phyloP scores from a whole-genome alignment of 495 filamentous ascomycete species.

The Neurospora sp. region DNA sequence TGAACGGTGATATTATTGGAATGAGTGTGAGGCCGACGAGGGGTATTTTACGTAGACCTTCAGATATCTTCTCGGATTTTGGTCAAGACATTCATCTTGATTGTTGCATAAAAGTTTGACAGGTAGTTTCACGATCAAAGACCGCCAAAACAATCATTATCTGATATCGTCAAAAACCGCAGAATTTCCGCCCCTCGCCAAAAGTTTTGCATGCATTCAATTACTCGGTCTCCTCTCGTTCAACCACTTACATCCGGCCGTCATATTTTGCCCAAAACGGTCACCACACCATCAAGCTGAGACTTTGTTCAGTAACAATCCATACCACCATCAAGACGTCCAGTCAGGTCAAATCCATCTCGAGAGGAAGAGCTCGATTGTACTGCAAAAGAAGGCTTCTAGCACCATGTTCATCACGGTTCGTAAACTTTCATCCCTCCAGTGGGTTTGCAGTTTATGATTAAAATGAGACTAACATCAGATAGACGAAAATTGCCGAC shows the following conservation, averaged over 20 bases:
- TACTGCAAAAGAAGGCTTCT: neutral
- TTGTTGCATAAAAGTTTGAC: neutral
- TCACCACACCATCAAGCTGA: neutral
- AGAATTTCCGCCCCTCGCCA: neutral
- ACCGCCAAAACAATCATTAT: neutral
- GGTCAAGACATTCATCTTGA: neutral
- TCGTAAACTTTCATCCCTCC: neutral
- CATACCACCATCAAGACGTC: neutral
- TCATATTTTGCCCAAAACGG: neutral
- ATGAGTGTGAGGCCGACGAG: neutral
- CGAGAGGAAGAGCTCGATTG: neutral
- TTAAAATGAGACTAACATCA: neutral
- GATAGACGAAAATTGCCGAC: constrained; percentile 65
- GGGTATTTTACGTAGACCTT: neutral
- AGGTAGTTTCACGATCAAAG: neutral
- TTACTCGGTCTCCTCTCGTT: neutral
- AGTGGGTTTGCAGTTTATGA: neutral
- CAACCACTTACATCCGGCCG: neutral
- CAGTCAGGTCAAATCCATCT: neutral
- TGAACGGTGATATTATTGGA: neutral
- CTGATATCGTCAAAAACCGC: neutral
- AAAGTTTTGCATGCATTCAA: neutral
- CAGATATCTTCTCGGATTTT: neutral
- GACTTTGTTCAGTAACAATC: neutral
- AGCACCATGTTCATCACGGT: neutral